Evolutionary conservation across 1,139 yeast genomes (phyloP).

Genomic region (Geotrichum fermentans): DNA sequence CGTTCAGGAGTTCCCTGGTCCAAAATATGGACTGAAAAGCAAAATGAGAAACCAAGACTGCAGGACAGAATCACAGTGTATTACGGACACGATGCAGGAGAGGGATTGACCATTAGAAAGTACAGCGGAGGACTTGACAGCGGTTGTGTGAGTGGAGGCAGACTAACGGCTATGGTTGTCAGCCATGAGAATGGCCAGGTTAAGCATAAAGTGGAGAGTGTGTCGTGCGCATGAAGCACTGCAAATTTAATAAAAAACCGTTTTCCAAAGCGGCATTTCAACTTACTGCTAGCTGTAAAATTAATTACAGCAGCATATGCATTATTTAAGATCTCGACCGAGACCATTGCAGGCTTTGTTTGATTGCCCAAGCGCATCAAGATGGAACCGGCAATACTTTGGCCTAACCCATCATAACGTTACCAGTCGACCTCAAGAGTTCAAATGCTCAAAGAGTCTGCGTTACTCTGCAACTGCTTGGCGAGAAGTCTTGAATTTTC

Average conservation of each 20-base stretch:
- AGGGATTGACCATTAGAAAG: conserved; percentile 62
- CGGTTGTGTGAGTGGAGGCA: conserved; percentile 73
- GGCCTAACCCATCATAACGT: too few species aligned
- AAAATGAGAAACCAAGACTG: conserved; percentile 36
- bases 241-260: neutral
- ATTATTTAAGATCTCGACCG: too few species aligned
- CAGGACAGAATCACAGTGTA: conserved; percentile 52
- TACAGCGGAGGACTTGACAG: conserved; percentile 78
- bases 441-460: too few species aligned
- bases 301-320: too few species aligned
- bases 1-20: conserved; percentile 57
- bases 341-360: too few species aligned
- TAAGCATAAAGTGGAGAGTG: conserved; percentile 32
- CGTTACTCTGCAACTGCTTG: too few species aligned
- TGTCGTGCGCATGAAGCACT: conserved; percentile 31
- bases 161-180: conserved; percentile 60
- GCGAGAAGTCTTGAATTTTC: too few species aligned
- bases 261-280: neutral
- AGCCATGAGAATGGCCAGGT: conserved; percentile 32
- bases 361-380: too few species aligned
- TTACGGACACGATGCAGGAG: conserved; percentile 86
- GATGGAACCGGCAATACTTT: too few species aligned
- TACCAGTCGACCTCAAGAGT: too few species aligned
- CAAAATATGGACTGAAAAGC: conserved; percentile 53
- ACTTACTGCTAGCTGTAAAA: too few species aligned